These are phyloP conservation scores for Globisporangium acanthophoron DNA, from an alignment of 352 stramenopile genomes.

Conservation along the genomic window DNA sequence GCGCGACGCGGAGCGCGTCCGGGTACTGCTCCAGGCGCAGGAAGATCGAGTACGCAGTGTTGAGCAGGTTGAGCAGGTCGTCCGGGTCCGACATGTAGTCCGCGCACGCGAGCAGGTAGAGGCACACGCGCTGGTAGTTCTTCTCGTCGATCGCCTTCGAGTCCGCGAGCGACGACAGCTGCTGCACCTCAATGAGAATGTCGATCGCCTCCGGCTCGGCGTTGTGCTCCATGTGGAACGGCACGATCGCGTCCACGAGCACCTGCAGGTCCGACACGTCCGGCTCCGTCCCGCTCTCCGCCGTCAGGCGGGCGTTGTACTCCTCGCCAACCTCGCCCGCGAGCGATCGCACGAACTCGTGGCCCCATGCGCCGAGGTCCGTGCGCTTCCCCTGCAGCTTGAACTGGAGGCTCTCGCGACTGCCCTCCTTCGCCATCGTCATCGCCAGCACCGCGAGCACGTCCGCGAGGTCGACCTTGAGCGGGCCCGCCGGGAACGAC, in stretches of 20 bases:
- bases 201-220: slow-evolving; percentile 98
- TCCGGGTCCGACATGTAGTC: slow-evolving; percentile 99
- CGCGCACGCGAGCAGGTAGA: slow-evolving; percentile 97
- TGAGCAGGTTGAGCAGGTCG: slow-evolving; percentile 90
- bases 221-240: slow-evolving; percentile 99
- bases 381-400: slow-evolving; percentile 89
- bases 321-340: slow-evolving; percentile 96
- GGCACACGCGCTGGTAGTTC: slow-evolving; percentile 97
- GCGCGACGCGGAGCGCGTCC: slow-evolving; percentile 95
- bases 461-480: slow-evolving; percentile 82
- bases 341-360: slow-evolving; percentile 98
- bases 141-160: slow-evolving; percentile 95
- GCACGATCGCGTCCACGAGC: slow-evolving; percentile 98
- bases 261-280: slow-evolving; percentile 90
- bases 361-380: slow-evolving; percentile 95
- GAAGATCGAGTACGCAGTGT: slow-evolving; percentile 95
- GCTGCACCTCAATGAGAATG: slow-evolving; percentile 98
- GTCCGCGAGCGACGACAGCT: slow-evolving; percentile 93
- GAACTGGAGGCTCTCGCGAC: slow-evolving; percentile 83
- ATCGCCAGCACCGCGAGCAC: slow-evolving; percentile 95
- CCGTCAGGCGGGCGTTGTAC: slow-evolving; percentile 74
- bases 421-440: slow-evolving; percentile 96
- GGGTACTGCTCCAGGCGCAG: slow-evolving; percentile 91
- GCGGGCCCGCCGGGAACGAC: slow-evolving; percentile 39
- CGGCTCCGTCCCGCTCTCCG: slow-evolving; percentile 37